A percentile compares a stretch with the other conserved stretches of the same genome.
Conservation (phyloP, 805 yeast genomes). For the Cyberlindnera xylosilytica region DNA sequence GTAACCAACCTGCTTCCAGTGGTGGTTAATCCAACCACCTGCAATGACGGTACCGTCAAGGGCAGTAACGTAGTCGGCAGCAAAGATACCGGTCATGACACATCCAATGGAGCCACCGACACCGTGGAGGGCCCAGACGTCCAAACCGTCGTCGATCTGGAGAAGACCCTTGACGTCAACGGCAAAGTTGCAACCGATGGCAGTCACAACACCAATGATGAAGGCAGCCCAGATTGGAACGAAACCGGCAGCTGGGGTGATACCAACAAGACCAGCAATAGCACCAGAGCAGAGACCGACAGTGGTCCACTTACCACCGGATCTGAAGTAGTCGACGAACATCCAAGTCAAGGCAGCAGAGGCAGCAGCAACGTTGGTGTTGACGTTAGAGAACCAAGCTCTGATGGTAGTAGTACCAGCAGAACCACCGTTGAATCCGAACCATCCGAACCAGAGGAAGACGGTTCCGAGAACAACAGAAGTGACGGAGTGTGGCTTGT, state of each 20-base stretch:
- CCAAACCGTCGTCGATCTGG: constrained; percentile 90
- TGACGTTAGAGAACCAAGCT: constrained; percentile 90
- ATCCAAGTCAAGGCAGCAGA: constrained; percentile 93
- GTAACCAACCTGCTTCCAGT: constrained; percentile 79
- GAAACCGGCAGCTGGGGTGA: constrained; percentile 96
- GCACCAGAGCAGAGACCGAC: constrained; percentile 94
- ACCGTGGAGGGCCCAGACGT: constrained; percentile 91
- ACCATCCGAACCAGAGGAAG: constrained; percentile 98
- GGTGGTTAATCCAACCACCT: constrained; percentile 89
- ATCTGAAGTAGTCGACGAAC: constrained; percentile 77
- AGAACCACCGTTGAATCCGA: constrained; percentile 98
- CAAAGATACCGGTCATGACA: constrained; percentile 84
- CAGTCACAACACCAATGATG: constrained; percentile 78
- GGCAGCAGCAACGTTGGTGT: constrained; percentile 93
- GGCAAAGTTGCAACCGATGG: constrained; percentile 76
- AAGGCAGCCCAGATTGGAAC: constrained; percentile 91
- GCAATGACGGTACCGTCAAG: constrained; percentile 68
- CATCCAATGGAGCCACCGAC: constrained; percentile 89
- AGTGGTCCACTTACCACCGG: constrained; percentile 87
- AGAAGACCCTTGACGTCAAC: constrained; percentile 73
- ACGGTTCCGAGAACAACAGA: constrained; percentile 90
- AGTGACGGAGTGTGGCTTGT: constrained; percentile 91
- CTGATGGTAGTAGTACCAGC: constrained; percentile 91
- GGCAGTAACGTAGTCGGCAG: constrained; percentile 86
- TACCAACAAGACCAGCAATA: constrained; percentile 89